These are phyloP conservation scores for Solanum paucissectum DNA, from an alignment of 257 asterid genomes.

Conservation along the genomic window DNA sequence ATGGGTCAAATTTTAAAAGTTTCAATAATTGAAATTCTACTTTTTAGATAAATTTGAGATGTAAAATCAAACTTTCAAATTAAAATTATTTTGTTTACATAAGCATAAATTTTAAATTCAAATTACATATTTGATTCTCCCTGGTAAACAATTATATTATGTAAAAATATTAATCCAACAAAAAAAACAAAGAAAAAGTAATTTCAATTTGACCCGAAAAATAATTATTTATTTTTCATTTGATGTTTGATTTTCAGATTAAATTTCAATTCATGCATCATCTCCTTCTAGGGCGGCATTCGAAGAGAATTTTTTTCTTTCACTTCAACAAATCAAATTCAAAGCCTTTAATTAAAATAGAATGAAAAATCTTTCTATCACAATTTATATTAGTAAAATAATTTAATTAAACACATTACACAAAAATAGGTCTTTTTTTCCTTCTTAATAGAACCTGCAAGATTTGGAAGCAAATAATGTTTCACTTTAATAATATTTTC, in stretches of 20 bases:
- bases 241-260: no score
- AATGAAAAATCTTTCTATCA: not conserved
- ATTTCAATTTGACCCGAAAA: not conserved
- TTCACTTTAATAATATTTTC: not conserved
- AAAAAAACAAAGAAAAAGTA: not conserved
- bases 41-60: no score
- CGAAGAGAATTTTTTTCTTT: not conserved
- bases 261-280: not conserved
- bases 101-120: not conserved
- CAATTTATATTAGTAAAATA: no score
- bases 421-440: not conserved
- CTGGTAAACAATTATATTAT: not conserved
- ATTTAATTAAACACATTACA: not conserved
- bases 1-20: not conserved
- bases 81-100: not conserved
- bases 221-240: no score
- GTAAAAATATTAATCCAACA: not conserved
- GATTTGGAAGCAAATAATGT: not conserved
- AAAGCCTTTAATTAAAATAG: no score
- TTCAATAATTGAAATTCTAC: not conserved
- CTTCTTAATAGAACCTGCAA: not conserved
- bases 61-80: no score
- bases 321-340: not conserved
- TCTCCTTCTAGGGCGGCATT: not conserved
- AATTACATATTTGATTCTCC: not conserved